Base-by-base conservation (phyloP, 1,284 basidiomycete species). In the Puccinia horiana region DNA sequence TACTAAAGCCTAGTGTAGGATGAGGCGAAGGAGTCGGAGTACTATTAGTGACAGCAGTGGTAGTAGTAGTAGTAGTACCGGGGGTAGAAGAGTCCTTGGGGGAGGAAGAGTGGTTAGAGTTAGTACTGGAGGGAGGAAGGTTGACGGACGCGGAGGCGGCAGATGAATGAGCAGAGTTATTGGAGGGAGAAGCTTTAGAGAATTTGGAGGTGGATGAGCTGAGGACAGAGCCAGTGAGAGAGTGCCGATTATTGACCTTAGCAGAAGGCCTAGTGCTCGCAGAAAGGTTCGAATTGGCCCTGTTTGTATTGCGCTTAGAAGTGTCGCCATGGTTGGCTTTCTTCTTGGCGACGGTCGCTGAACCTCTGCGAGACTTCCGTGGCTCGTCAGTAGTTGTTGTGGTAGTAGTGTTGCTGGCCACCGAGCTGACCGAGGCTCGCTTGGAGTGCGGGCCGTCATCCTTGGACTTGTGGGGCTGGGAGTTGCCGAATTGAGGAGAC, bases 171-270 rank as follows among this genome's bases (percentile, higher is more conserved):
- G 61, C 6, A 4, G 35, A 63, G 61, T 11, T 69, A 49, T 6
- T 23, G 44, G 26, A 1, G 26, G n/a, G 20, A 26, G 42, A 44
- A 49, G 37, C 4, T 20, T 37, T 37, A 35, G 11, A 40, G 40
- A n/a, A 37, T 29, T 63, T 37, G 35, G 23, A 29, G 26, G 63
- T 8, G 29, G 63, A 42, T 20, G 35, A 20, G 29, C 32, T 37
- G 20, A 72, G 69, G 37, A 72, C 49, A 18, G 37, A 42, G 42
- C 69, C 69, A 14, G 69, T 72, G 18, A 72, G 26, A 3, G 69
- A 72, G 42, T 72, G 69, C 11, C 69, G 37, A 26, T 72, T 72
- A n/a, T 47, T 49, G 35, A 5, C 11, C 35, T 67, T 67, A 40
- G 20, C 9, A 58, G 8, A 11, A 1, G 63, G 23, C 56, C 29